These are phyloP conservation scores for Cornus florida DNA, from an alignment of 148 eudicot species.

Conservation along the genomic window DNA sequence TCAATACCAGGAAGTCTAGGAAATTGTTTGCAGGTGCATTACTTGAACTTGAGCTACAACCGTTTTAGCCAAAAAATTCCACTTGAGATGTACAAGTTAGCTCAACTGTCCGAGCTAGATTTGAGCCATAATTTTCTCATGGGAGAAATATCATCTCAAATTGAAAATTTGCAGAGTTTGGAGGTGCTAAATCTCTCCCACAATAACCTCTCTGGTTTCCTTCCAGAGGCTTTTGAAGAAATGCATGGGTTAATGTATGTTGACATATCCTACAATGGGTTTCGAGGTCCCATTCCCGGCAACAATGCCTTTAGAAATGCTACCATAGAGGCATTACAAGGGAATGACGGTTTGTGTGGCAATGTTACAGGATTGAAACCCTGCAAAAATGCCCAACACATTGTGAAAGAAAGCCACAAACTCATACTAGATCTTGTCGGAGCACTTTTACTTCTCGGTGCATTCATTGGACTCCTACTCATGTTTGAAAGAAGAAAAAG, in stretches of 20 bases:
- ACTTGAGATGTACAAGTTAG: not conserved
- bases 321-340: not conserved
- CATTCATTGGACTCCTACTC: no score
- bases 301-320: constrained; percentile 24
- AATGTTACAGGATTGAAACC: constrained; percentile 26
- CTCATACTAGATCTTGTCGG: no score
- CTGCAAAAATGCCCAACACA: constrained; percentile 8
- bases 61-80: not conserved
- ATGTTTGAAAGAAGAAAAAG: not conserved
- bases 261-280: no score
- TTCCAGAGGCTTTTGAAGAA: no score
- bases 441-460: no score
- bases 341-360: not conserved
- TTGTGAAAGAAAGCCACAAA: not conserved
- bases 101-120: constrained; percentile 15
- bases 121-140: constrained; percentile 32
- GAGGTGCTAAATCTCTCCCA: no score
- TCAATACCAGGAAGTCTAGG: constrained; percentile 10
- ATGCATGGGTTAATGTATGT: no score
- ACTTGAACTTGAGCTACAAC: no score
- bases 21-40: no score
- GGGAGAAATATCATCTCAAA: constrained; percentile 21
- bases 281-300: constrained; percentile 33
- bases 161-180: no score
- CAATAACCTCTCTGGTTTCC: no score